phyloP scores from a whole-genome alignment of 345 rosid species.

The thale cress (Arabidopsis thaliana) region TAIR10.1 NC_003070.9:5794501-5795000 shows the following conservation, averaged over 20 bases:
- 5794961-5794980: no score
- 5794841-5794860: not conserved
- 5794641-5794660: not conserved
- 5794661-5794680: not conserved
- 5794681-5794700: not conserved
- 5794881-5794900: not conserved
- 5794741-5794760: no score
- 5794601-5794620: not conserved
- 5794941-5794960: constrained; percentile 12
- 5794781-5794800: no score
- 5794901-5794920: constrained; percentile 17
- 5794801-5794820: no score
- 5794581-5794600: no score
- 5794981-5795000: no score
- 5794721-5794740: no score
- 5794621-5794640: not conserved
- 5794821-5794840: not conserved
- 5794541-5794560: no score
- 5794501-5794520: no score
- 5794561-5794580: no score
- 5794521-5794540: no score
- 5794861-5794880: not conserved
- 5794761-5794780: no score
- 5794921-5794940: constrained; percentile 1
- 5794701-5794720: not conserved